These are phyloP conservation scores for Cladosporium sp. DNA, from an alignment of 2,329 filamentous ascomycete species.

Conservation along the genomic window DNA sequence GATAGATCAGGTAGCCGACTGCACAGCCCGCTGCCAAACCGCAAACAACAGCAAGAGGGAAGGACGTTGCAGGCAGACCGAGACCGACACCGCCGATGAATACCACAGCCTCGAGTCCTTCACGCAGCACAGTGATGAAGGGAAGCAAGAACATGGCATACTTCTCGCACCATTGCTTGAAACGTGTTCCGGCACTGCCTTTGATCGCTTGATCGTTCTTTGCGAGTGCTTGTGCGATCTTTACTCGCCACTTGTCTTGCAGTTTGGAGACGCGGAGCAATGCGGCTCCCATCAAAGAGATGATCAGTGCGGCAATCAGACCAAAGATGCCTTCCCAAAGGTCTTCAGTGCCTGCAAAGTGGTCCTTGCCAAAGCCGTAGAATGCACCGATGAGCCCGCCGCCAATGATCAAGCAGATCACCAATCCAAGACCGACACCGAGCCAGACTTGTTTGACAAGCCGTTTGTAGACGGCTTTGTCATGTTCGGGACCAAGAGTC, in stretches of 20 bases:
- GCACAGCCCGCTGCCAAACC: conserved; percentile 64
- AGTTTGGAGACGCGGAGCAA: conserved; percentile 78
- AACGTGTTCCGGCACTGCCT: conserved; percentile 37
- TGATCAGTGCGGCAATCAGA: conserved; percentile 62
- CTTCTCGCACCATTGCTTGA: conserved; percentile 67
- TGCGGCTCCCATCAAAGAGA: conserved; percentile 74
- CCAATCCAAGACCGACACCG: conserved; percentile 58
- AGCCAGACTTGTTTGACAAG: conserved; percentile 54
- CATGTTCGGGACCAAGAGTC: conserved; percentile 63
- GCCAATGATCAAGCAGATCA: conserved; percentile 63
- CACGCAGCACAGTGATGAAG: conserved; percentile 81
- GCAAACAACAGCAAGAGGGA: conserved; percentile 71
- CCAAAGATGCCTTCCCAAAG: conserved; percentile 79
- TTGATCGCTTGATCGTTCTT: conserved; percentile 41
- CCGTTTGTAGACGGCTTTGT: conserved; percentile 59
- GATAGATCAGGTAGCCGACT: conserved; percentile 74
- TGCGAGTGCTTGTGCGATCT: conserved; percentile 68
- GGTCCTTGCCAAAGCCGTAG: conserved; percentile 64
- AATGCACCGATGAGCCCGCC: conserved; percentile 68
- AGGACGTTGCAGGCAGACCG: conserved; percentile 66
- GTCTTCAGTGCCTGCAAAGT: conserved; percentile 65
- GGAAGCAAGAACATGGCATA: conserved; percentile 84
- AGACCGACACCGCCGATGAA: conserved; percentile 84
- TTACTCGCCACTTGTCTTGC: conserved; percentile 82
- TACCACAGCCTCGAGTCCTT: conserved; percentile 80